Percentiles rank a stretch among this genome's conserved stretches.
Evolutionary conservation across 2,329 filamentous ascomycete species (phyloP).

Genomic region (Orbilia javanica): DNA sequence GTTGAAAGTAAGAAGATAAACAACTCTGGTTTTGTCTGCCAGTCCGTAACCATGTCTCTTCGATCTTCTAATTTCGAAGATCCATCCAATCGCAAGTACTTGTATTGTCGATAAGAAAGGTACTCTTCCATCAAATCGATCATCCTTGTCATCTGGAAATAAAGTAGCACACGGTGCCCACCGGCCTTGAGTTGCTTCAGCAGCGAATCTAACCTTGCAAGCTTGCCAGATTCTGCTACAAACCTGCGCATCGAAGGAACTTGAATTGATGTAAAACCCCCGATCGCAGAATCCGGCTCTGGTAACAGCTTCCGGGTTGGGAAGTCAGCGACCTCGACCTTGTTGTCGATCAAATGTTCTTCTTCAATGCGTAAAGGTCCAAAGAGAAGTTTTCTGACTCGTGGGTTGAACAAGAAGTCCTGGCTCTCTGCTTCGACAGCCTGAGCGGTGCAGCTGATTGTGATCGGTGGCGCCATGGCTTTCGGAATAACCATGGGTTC

Average conservation of each 20-base stretch:
- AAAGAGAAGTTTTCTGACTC: slow-evolving; percentile 80
- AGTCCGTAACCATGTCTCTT: slow-evolving; percentile 94
- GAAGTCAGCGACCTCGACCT: slow-evolving; percentile 75
- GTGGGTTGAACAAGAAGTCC: slow-evolving; percentile 80
- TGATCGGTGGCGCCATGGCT: slow-evolving; percentile 86
- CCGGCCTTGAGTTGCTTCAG: slow-evolving; percentile 90
- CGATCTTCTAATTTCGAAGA: slow-evolving; percentile 97
- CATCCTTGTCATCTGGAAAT: slow-evolving; percentile 99
- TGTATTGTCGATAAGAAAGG: slow-evolving; percentile 98
- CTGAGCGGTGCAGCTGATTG: slow-evolving; percentile 80
- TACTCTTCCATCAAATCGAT: slow-evolving; percentile 99
- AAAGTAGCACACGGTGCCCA: slow-evolving; percentile 91
- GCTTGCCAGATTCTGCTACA: slow-evolving; percentile 96
- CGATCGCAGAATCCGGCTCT: slow-evolving; percentile 81
- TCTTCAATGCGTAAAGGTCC: slow-evolving; percentile 76
- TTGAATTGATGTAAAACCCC: slow-evolving; percentile 87
- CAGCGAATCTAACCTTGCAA: slow-evolving; percentile 88
- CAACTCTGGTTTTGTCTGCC: slow-evolving; percentile 93
- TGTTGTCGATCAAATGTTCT: slow-evolving; percentile 78
- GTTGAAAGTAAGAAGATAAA: slow-evolving; percentile 98
- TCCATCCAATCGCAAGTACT: slow-evolving; percentile 95
- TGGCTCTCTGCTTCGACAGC: slow-evolving; percentile 75
- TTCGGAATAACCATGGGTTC: slow-evolving; percentile 84
- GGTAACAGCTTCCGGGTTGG: slow-evolving; percentile 78
- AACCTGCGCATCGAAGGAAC: slow-evolving; percentile 98